Percentiles rank a stretch among this genome's conserved stretches.
Conservation (phyloP, 345 rosid genomes). For the Tarenaya hassleriana region DNA sequence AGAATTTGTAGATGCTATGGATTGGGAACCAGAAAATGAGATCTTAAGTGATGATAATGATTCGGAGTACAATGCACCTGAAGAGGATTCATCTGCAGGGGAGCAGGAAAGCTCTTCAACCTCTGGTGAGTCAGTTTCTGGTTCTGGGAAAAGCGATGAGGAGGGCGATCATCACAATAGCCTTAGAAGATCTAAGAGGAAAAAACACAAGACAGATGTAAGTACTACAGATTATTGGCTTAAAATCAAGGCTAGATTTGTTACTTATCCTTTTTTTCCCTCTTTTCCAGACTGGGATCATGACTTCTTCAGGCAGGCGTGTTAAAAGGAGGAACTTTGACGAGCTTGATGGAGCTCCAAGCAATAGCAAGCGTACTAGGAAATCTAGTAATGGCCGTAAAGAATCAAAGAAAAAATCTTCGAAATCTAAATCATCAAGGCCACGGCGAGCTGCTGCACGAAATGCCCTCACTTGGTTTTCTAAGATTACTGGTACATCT, state of each 20-base stretch:
- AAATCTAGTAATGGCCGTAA: conserved; percentile 54
- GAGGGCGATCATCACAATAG: conserved; percentile 52
- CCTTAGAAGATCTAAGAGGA: conserved; percentile 66
- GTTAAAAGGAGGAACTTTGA: conserved; percentile 83
- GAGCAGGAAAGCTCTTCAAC: conserved; percentile 64
- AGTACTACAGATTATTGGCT: conserved; percentile 24
- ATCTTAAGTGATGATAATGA: conserved; percentile 80
- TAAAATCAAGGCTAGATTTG: conserved; percentile 14
- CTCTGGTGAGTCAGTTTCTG: conserved; percentile 58
- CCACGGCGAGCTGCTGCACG: conserved; percentile 97
- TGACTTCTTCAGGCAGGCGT: conserved; percentile 92
- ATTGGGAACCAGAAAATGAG: conserved; percentile 88
- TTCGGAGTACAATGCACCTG: conserved; percentile 88
- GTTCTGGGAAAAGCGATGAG: conserved; percentile 53
- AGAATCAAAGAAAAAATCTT: conserved; percentile 47
- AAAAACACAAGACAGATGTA: conserved; percentile 64
- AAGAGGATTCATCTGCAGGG: conserved; percentile 64
- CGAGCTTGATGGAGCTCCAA: conserved; percentile 49
- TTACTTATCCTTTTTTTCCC: conserved; percentile 14
- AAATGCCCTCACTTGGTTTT: conserved; percentile 79
- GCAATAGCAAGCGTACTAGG: conserved; percentile 37
- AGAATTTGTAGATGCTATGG: conserved; percentile 74
- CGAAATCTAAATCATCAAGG: conserved; percentile 63
- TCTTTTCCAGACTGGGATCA: conserved; percentile 54
- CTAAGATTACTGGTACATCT: conserved; percentile 73